These are phyloP conservation scores for peach (Prunus persica) DNA, from an alignment of 306 rosid species.

Conservation along the genomic window DNA sequence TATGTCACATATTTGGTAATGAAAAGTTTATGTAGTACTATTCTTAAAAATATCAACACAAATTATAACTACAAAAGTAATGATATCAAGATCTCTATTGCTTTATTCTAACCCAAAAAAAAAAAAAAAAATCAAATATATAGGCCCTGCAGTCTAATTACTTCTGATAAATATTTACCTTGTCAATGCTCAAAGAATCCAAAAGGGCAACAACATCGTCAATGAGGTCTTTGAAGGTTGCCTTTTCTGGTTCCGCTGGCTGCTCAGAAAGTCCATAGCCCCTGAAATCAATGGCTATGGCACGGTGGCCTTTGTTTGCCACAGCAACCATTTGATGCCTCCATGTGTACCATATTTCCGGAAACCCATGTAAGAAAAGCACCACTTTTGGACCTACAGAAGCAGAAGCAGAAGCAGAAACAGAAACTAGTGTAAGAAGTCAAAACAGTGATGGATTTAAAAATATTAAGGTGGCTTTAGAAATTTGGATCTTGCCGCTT, in stretches of 20 bases:
- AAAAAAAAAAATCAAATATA: no score
- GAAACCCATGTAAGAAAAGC: conserved; percentile 74
- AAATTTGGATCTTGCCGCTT: conserved; percentile 18
- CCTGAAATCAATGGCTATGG: conserved; percentile 63
- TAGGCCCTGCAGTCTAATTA: not conserved
- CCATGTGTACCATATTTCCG: conserved; percentile 84
- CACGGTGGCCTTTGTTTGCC: conserved; percentile 65
- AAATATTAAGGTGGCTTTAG: not conserved
- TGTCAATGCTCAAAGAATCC: conserved; percentile 50
- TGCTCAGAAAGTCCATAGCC: conserved; percentile 81
- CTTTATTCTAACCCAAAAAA: no score
- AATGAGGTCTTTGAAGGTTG: conserved; percentile 36
- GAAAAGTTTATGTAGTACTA: no score
- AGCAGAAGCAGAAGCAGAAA: not conserved
- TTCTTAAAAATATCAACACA: no score
- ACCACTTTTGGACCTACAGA: conserved; percentile 55
- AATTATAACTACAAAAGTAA: no score
- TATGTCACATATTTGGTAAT: no score
- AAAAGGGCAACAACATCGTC: conserved; percentile 45
- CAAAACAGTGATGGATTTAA: not conserved
- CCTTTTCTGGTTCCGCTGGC: conserved; percentile 51
- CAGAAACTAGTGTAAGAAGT: not conserved
- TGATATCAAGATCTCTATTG: no score
- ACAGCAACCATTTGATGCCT: conserved; percentile 66
- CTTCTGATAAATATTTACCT: conserved; percentile 27